Percentiles rank a stretch among this genome's conserved stretches.
phyloP scores from a whole-genome alignment of 163 green algal species.

The Picocystis sp. region DNA sequence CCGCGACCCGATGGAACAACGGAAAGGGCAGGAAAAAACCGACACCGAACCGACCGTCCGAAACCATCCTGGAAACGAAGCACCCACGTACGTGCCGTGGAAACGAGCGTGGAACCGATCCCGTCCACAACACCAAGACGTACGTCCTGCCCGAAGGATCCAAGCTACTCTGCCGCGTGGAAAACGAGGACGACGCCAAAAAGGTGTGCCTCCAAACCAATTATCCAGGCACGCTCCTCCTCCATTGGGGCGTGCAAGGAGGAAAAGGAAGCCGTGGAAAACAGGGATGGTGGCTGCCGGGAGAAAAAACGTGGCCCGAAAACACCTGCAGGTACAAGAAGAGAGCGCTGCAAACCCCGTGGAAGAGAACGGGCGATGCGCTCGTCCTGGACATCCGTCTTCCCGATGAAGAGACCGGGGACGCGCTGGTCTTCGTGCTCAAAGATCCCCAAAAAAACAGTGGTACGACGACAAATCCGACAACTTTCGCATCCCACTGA shows the following conservation, averaged over 20 bases:
- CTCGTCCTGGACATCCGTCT: slow-evolving; percentile 40
- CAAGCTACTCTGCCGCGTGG: background rate
- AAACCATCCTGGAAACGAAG: too few species aligned
- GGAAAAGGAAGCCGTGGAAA: slow-evolving; percentile 45
- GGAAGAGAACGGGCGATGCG: slow-evolving; percentile 18
- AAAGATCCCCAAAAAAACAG: slow-evolving; percentile 44
- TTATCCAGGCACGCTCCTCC: slow-evolving; percentile 30
- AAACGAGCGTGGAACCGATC: too few species aligned
- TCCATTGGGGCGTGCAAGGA: slow-evolving; percentile 86
- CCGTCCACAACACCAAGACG: too few species aligned
- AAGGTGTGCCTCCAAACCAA: background rate
- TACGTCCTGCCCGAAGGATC: too few species aligned
- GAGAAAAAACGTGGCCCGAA: slow-evolving; percentile 32
- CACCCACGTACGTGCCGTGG: too few species aligned
- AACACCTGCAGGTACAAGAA: slow-evolving; percentile 85
- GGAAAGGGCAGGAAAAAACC: too few species aligned
- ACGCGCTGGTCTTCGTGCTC: slow-evolving; percentile 86
- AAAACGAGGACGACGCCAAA: background rate
- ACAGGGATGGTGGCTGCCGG: slow-evolving; percentile 71
- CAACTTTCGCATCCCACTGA: slow-evolving; percentile 72
- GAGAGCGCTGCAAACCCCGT: slow-evolving; percentile 79
- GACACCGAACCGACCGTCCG: too few species aligned
- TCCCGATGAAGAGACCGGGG: slow-evolving; percentile 42
- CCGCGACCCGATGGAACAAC: too few species aligned
- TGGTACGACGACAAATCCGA: slow-evolving; percentile 57